Evolutionary conservation across 2,329 filamentous ascomycete species (phyloP).

Genomic region (Parascedosporium putredinis): DNA sequence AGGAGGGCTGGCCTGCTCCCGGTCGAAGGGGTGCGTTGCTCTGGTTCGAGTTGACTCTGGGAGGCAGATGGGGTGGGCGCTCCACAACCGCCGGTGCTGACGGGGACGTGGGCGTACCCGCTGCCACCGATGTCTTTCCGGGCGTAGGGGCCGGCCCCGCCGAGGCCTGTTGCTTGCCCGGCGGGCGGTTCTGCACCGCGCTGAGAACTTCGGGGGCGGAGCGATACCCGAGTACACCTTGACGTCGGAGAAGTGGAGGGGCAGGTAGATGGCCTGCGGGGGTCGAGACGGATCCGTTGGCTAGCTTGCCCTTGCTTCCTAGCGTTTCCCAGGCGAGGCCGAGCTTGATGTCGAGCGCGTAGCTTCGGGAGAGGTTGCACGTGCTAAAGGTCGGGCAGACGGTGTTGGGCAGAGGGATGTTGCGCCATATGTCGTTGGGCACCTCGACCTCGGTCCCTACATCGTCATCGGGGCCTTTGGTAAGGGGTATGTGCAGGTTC

Average conservation of each 20-base stretch:
- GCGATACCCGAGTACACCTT: conserved; percentile 81
- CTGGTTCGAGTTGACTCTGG: conserved; percentile 14
- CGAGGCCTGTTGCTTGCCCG: conserved; percentile 20
- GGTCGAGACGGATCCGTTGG: conserved; percentile 5
- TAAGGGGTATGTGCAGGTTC: conserved; percentile 62
- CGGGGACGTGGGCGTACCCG: conserved; percentile 6
- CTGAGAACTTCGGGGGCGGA: conserved; percentile 69
- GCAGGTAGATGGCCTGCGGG: conserved; percentile 63
- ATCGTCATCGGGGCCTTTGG: conserved; percentile 40
- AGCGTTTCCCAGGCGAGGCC: conserved; percentile 62
- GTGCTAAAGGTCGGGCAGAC: conserved; percentile 79
- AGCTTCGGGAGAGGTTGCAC: conserved; percentile 75
- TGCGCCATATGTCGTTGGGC: conserved; percentile 63
- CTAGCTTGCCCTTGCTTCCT: neutral
- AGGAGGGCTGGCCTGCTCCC: conserved; percentile 14
- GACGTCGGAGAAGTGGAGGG: conserved; percentile 62
- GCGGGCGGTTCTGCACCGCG: conserved; percentile 36
- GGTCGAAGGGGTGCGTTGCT: conserved; percentile 11
- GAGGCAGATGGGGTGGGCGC: conserved; percentile 24
- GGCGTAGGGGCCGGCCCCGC: too few species aligned
- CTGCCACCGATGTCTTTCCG: conserved; percentile 11
- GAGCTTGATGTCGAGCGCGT: conserved; percentile 74
- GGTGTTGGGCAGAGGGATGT: conserved; percentile 65
- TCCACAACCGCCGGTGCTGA: conserved; percentile 10
- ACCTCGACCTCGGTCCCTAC: conserved; percentile 59